Percentiles rank a stretch among this genome's conserved stretches.
These are phyloP conservation scores for Geotrichum klebahnii DNA, from an alignment of 1,139 yeast species.

Conservation along the genomic window DNA sequence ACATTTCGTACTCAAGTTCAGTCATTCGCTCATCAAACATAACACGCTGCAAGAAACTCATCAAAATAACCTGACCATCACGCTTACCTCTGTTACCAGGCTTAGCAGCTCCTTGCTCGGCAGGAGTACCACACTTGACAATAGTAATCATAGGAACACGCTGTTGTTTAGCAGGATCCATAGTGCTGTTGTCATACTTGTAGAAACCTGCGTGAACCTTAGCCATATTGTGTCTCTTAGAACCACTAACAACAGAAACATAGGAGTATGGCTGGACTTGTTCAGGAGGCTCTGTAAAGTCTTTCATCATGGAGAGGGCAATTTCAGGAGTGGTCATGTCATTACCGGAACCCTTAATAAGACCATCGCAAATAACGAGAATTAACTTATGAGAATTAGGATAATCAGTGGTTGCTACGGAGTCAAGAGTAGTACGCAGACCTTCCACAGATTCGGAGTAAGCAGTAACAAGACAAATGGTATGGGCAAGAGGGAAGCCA, in stretches of 20 bases:
- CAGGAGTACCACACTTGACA: constrained; percentile 91
- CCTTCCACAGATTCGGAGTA: constrained; percentile 90
- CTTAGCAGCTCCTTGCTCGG: constrained; percentile 70
- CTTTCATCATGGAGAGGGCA: constrained; percentile 81
- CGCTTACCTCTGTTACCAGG: constrained; percentile 99
- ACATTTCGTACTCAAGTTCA: constrained; percentile 77
- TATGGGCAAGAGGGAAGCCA: constrained; percentile 82
- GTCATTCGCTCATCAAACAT: constrained; percentile 98
- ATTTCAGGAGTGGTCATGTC: constrained; percentile 83
- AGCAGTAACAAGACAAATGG: constrained; percentile 81
- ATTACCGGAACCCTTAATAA: constrained; percentile 91
- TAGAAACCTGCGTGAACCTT: constrained; percentile 84
- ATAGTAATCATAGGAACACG: constrained; percentile 77
- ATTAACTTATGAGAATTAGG: constrained; percentile 91
- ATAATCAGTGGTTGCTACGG: constrained; percentile 85
- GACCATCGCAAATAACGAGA: constrained; percentile 84
- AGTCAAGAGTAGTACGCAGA: constrained; percentile 80
- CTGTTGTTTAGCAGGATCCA: constrained; percentile 78
- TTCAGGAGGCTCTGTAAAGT: constrained; percentile 65
- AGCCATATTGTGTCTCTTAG: constrained; percentile 96
- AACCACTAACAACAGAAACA: constrained; percentile 90
- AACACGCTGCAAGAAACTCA: constrained; percentile 87
- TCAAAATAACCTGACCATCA: constrained; percentile 89
- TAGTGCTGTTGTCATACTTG: constrained; percentile 68
- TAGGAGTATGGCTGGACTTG: constrained; percentile 77